Evolutionary conservation across 2,329 filamentous ascomycete species (phyloP).

Genomic region (Aspergillus hiratsukae): DNA sequence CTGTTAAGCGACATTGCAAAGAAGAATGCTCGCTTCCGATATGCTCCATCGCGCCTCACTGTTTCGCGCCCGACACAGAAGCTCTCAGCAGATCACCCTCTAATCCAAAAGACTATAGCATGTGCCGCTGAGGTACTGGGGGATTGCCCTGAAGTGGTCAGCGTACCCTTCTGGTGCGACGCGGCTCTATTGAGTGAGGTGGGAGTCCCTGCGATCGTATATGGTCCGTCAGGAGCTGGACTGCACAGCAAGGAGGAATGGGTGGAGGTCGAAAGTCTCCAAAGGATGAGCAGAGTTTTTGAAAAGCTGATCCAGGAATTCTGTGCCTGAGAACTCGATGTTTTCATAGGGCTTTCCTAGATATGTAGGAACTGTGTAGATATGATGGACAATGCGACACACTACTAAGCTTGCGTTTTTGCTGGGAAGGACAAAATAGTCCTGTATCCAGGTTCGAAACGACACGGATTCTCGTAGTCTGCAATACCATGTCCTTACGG

Average conservation of each 20-base stretch:
- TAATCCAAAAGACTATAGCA: conserved; percentile 32
- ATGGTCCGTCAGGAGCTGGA: conserved; percentile 47
- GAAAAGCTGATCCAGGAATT: conserved; percentile 16
- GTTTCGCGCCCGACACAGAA: conserved; percentile 43
- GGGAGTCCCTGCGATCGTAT: conserved; percentile 47
- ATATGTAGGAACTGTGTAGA: background rate
- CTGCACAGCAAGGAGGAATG: conserved; percentile 50
- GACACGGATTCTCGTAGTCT: no score
- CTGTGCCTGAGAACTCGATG: conserved; percentile 10
- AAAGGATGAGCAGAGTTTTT: conserved; percentile 26
- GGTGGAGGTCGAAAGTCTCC: conserved; percentile 44
- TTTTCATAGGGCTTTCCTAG: background rate
- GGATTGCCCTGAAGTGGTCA: conserved; percentile 19
- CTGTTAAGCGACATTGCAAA: conserved; percentile 33
- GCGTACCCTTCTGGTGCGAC: conserved; percentile 48
- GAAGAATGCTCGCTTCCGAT: conserved; percentile 38
- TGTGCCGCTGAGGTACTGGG: conserved; percentile 27
- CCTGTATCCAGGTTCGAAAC: no score
- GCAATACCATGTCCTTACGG: no score
- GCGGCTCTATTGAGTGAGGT: conserved; percentile 45
- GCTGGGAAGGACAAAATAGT: no score
- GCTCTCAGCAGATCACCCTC: conserved; percentile 39
- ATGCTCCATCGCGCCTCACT: conserved; percentile 34
- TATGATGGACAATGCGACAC: background rate
- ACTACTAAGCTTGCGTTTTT: no score